Percentiles rank a stretch among this genome's conserved stretches.
Conservation (phyloP, 1,284 basidiomycete species). For the Papiliotrema terrestris region DNA sequence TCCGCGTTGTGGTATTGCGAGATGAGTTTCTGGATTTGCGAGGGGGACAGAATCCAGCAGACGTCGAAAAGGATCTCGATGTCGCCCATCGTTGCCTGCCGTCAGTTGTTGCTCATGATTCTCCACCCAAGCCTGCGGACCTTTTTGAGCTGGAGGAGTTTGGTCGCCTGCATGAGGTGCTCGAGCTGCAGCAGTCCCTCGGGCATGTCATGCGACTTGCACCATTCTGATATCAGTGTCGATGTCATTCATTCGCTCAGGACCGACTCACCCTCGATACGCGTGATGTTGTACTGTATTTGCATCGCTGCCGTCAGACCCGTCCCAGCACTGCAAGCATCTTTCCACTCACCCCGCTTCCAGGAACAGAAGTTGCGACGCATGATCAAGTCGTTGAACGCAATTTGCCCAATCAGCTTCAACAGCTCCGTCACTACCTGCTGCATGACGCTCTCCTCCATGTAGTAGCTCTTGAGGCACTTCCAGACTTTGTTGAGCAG, state of each 20-base stretch:
- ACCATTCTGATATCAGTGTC: conserved; percentile 58
- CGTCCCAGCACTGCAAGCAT: neutral
- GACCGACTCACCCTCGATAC: conserved; percentile 64
- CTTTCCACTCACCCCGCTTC: conserved; percentile 77
- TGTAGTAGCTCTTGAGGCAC: conserved; percentile 96
- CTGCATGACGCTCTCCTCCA: conserved; percentile 96
- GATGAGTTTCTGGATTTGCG: conserved; percentile 98
- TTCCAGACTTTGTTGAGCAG: conserved; percentile 98
- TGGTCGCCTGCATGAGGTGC: conserved; percentile 99
- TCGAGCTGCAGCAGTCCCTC: conserved; percentile 96
- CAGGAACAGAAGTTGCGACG: conserved; percentile 98
- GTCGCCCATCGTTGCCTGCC: conserved; percentile 79
- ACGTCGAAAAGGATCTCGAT: conserved; percentile 99
- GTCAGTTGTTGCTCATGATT: neutral
- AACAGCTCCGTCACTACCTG: conserved; percentile 95
- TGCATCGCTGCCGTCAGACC: conserved; percentile 72
- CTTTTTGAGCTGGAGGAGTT: conserved; percentile 97
- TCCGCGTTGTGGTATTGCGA: conserved; percentile 98
- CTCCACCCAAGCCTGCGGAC: conserved; percentile 50
- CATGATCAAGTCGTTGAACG: conserved; percentile 99
- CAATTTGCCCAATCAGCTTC: conserved; percentile 93
- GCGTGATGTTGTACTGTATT: conserved; percentile 97
- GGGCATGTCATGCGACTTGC: conserved; percentile 97
- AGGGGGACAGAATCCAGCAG: conserved; percentile 99
- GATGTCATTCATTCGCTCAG: neutral